These are phyloP conservation scores for Aspergillus campestris DNA, from an alignment of 495 filamentous ascomycete species.

Conservation along the genomic window DNA sequence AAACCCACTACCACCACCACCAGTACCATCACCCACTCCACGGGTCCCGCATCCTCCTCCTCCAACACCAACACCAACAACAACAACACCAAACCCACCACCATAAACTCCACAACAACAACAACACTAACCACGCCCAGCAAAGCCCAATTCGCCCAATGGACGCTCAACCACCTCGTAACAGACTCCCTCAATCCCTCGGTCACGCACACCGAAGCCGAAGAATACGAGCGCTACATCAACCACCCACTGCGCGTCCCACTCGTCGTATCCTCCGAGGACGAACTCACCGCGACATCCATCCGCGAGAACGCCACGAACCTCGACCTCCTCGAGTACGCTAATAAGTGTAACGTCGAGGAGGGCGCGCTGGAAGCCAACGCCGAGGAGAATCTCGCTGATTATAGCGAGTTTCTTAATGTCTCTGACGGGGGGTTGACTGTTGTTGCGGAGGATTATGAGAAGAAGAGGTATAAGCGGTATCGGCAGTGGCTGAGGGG, in stretches of 20 bases:
- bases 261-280: constrained; percentile 71
- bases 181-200: constrained; percentile 70
- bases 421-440: constrained; percentile 77
- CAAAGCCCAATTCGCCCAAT: constrained; percentile 67
- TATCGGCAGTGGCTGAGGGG: constrained; percentile 90
- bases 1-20: constrained; percentile 12
- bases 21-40: background rate
- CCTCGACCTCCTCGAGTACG: constrained; percentile 67
- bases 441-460: constrained; percentile 73
- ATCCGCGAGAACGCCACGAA: constrained; percentile 37
- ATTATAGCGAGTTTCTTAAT: constrained; percentile 66
- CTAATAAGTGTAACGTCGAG: constrained; percentile 43
- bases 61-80: constrained; percentile 6
- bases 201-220: constrained; percentile 62
- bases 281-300: constrained; percentile 37
- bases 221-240: constrained; percentile 87
- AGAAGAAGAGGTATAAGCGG: constrained; percentile 90
- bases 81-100: background rate
- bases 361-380: constrained; percentile 24
- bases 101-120: constrained; percentile 19
- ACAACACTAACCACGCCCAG: constrained; percentile 20
- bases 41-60: constrained; percentile 19
- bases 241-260: constrained; percentile 83
- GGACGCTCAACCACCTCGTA: constrained; percentile 81
- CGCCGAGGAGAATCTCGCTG: constrained; percentile 59